Evolutionary conservation across 2,329 filamentous ascomycete species (phyloP).

Genomic region (Phyllosticta citriasiana): DNA sequence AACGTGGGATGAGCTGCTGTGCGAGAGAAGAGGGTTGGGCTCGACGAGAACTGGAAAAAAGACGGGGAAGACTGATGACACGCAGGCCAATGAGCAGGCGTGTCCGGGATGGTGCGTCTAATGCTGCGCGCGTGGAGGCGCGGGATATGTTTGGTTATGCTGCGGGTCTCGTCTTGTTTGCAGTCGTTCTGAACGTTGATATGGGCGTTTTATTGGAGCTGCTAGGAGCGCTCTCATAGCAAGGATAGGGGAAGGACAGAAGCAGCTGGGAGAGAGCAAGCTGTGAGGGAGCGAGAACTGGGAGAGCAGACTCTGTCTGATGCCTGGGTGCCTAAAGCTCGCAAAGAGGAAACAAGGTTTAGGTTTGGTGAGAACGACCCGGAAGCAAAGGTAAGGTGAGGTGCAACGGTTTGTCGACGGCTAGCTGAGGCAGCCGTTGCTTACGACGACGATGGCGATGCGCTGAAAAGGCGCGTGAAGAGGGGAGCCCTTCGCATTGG

Average conservation of each 20-base stretch:
- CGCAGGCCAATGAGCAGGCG: not conserved
- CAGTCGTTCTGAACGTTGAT: not conserved
- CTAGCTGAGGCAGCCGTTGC: not conserved
- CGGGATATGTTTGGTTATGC: not conserved
- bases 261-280: not conserved
- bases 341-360: not conserved
- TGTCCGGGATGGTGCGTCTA: not conserved
- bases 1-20: not conserved
- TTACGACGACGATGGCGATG: not conserved
- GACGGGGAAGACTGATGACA: not conserved
- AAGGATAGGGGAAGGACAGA: not conserved
- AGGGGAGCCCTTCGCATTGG: not conserved
- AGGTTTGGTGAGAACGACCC: not conserved
- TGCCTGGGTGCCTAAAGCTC: not conserved
- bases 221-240: not conserved
- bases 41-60: not conserved
- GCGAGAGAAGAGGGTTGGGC: not conserved
- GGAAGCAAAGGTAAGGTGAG: not conserved
- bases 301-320: not conserved
- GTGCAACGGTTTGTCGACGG: not conserved
- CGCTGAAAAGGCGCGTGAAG: not conserved
- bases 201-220: not conserved
- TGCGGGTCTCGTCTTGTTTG: not conserved
- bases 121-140: not conserved
- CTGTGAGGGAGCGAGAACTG: not conserved